Conservation (phyloP, 2,329 filamentous ascomycete species). For the Microcyclosporella mali region DNA sequence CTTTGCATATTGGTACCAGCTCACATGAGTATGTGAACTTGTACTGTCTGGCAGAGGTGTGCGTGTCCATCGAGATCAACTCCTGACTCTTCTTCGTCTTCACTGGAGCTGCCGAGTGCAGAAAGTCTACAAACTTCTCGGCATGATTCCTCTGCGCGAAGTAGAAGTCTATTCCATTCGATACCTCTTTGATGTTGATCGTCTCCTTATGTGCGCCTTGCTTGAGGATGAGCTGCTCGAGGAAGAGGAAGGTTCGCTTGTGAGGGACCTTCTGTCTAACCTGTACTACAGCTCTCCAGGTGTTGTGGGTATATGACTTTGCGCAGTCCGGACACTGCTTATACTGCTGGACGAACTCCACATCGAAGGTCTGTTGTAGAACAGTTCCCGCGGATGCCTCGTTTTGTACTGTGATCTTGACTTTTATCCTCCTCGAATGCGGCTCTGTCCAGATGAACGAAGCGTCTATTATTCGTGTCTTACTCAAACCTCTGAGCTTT, state of each 20-base stretch:
- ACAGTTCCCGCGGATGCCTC: constrained; percentile 61
- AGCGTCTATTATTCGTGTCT: constrained; percentile 91
- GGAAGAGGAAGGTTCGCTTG: constrained; percentile 76
- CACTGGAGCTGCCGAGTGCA: constrained; percentile 73
- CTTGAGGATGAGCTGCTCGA: constrained; percentile 94
- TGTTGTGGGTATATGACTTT: constrained; percentile 95
- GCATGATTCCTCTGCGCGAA: constrained; percentile 85
- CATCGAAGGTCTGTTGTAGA: constrained; percentile 90
- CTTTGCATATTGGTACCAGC: constrained; percentile 91
- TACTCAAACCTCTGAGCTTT: constrained; percentile 77
- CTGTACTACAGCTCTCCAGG: constrained; percentile 89
- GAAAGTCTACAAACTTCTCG: constrained; percentile 85
- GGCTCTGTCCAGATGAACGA: constrained; percentile 98
- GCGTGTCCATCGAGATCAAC: constrained; percentile 85
- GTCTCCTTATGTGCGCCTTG: constrained; percentile 86
- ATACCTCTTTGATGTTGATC: constrained; percentile 96
- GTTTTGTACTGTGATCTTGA: constrained; percentile 90
- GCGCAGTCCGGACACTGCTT: constrained; percentile 93
- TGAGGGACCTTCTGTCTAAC: constrained; percentile 95
- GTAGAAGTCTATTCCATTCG: constrained; percentile 94
- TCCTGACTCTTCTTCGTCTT: constrained; percentile 81
- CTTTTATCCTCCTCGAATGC: constrained; percentile 83
- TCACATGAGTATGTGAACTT: constrained; percentile 91
- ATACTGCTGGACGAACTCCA: constrained; percentile 81
- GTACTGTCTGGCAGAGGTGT: constrained; percentile 85